Evolutionary conservation across 352 stramenopile species (phyloP).

Genomic region (Hyphochytrium catenoides): DNA sequence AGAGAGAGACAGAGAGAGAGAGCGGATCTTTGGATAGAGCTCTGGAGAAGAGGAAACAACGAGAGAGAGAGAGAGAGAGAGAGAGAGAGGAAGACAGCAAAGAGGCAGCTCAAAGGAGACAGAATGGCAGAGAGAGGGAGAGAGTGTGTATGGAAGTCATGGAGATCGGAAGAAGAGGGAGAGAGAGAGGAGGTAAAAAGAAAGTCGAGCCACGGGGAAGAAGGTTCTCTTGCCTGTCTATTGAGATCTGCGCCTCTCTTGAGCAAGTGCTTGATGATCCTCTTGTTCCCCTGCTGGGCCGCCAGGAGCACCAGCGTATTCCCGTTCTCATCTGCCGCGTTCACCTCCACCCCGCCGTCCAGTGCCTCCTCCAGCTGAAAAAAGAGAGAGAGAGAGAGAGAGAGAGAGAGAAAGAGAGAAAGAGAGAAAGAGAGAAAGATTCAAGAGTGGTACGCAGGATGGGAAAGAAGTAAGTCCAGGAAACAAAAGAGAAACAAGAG

Average conservation of each 20-base stretch:
- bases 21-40: too few species aligned
- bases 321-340: constrained; percentile 72
- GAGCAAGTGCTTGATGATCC: constrained; percentile 79
- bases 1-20: too few species aligned
- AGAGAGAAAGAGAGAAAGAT: background rate
- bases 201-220: too few species aligned
- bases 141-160: too few species aligned
- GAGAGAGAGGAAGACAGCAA: too few species aligned
- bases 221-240: constrained; percentile 44
- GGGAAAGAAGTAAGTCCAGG: constrained; percentile 3
- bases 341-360: constrained; percentile 61
- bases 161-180: too few species aligned
- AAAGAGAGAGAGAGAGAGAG: background rate
- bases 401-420: background rate
- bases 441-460: background rate
- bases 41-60: too few species aligned
- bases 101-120: too few species aligned
- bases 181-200: too few species aligned
- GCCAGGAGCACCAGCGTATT: constrained; percentile 86
- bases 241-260: constrained; percentile 76
- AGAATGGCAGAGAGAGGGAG: constrained; percentile 1
- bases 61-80: too few species aligned
- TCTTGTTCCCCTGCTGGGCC: constrained; percentile 83
- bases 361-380: constrained; percentile 52
- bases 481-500: background rate